These are phyloP conservation scores for Penicillium brevicompactum DNA, from an alignment of 2,329 filamentous ascomycete species.

Conservation along the genomic window DNA sequence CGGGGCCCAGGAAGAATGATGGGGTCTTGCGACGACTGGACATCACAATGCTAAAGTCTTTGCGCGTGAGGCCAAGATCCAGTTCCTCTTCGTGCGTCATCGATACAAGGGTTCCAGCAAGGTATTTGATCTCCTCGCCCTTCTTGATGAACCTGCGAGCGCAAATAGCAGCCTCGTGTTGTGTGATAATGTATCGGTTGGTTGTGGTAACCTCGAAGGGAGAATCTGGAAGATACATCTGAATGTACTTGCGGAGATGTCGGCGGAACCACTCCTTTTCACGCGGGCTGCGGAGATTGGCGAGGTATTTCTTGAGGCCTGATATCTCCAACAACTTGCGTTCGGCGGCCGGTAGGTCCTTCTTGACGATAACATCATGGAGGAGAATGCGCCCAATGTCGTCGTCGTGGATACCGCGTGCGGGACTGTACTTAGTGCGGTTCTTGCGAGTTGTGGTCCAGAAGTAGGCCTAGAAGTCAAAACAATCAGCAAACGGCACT, in stretches of 20 bases:
- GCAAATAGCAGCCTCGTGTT: slow-evolving; percentile 83
- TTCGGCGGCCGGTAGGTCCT: slow-evolving; percentile 72
- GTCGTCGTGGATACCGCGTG: slow-evolving; percentile 73
- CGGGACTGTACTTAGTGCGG: slow-evolving; percentile 79
- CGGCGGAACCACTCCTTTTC: slow-evolving; percentile 84
- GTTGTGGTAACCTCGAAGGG: slow-evolving; percentile 93
- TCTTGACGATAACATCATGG: slow-evolving; percentile 70
- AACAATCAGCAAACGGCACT: slow-evolving; percentile 18
- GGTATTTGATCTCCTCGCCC: slow-evolving; percentile 85
- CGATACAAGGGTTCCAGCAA: slow-evolving; percentile 86
- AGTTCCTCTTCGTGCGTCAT: slow-evolving; percentile 91
- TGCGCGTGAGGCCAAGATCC: slow-evolving; percentile 75
- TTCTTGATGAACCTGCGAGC: slow-evolving; percentile 77
- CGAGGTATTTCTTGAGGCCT: slow-evolving; percentile 72
- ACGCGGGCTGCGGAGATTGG: slow-evolving; percentile 68
- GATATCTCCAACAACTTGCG: slow-evolving; percentile 70
- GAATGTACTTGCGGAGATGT: slow-evolving; percentile 87
- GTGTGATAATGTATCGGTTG: slow-evolving; percentile 90
- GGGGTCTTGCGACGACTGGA: slow-evolving; percentile 89
- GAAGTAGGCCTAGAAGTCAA: slow-evolving; percentile 73
- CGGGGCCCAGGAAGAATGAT: slow-evolving; percentile 90
- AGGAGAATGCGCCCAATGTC: slow-evolving; percentile 63
- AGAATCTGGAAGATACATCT: slow-evolving; percentile 90
- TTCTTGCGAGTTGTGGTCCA: slow-evolving; percentile 98
- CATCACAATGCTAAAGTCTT: slow-evolving; percentile 96